Conservation (phyloP, 2,329 filamentous ascomycete species). For the Beauveria sp. region DNA sequence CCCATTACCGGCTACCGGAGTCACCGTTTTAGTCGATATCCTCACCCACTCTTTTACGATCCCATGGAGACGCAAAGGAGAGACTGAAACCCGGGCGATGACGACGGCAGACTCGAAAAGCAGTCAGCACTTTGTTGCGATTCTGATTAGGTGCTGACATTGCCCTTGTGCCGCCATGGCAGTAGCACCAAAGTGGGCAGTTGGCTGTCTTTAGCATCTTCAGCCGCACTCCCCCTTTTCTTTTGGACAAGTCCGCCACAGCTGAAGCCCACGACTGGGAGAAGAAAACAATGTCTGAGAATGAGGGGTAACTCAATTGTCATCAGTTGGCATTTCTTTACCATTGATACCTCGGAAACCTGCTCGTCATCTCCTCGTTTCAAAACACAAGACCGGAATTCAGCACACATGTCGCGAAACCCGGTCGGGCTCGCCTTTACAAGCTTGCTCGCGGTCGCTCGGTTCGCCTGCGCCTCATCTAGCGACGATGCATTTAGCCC, state of each 20-base stretch:
- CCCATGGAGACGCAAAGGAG: neutral
- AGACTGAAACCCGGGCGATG: neutral
- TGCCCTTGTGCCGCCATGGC: neutral
- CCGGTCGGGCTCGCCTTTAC: neutral
- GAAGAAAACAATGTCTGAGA: neutral
- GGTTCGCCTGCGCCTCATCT: conserved; percentile 6
- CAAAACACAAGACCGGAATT: neutral
- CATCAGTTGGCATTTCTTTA: neutral
- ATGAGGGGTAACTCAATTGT: neutral
- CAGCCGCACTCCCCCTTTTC: neutral
- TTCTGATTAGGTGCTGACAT: conserved; percentile 9
- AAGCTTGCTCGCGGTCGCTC: neutral
- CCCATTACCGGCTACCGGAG: neutral
- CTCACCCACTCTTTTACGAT: neutral
- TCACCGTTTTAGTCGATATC: neutral
- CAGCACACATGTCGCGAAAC: neutral
- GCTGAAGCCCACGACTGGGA: too few relatives aligned
- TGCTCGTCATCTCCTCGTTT: neutral
- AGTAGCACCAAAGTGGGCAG: neutral
- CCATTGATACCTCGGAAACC: neutral
- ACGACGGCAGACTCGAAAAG: neutral
- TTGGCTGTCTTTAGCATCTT: neutral
- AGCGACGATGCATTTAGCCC: neutral
- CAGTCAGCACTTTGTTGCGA: neutral
- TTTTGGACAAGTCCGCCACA: too few relatives aligned